These are phyloP conservation scores for Microdochium trichocladiopsis DNA, from an alignment of 2,329 filamentous ascomycete species.

Conservation along the genomic window DNA sequence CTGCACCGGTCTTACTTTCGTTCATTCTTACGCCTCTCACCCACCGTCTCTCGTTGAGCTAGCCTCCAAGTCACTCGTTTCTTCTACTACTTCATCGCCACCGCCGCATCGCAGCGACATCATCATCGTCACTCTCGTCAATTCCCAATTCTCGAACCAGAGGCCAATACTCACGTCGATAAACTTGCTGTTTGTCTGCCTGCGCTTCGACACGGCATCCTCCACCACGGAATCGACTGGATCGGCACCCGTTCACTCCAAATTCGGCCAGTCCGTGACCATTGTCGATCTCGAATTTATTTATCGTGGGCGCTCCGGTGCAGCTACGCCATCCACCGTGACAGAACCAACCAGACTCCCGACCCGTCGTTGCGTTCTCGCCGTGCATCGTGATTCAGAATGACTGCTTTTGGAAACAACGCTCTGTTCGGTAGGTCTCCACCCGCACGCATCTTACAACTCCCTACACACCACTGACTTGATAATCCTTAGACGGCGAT, in stretches of 20 bases:
- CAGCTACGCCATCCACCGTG: background rate
- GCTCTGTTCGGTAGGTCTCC: background rate
- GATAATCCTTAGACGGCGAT: slow-evolving; percentile 11
- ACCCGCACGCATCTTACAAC: background rate
- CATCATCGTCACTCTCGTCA: too few relatives aligned
- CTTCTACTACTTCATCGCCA: background rate
- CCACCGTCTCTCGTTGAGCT: slow-evolving; percentile 9
- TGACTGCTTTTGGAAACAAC: too few relatives aligned
- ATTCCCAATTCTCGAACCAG: too few relatives aligned
- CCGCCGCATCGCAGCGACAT: too few relatives aligned
- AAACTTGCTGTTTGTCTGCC: background rate
- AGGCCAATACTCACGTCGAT: too few relatives aligned
- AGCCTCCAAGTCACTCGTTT: slow-evolving; percentile 20
- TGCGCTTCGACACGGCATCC: background rate
- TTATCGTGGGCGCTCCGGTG: background rate
- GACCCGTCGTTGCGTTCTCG: background rate
- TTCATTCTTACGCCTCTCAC: slow-evolving; percentile 7
- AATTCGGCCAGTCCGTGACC: background rate
- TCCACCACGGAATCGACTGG: background rate
- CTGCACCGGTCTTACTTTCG: slow-evolving; percentile 3
- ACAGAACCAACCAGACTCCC: background rate
- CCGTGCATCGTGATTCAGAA: too few relatives aligned
- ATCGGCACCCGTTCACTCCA: background rate
- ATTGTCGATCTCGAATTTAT: background rate
- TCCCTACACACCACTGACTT: slow-evolving; percentile 3